Percentiles rank a stretch among this genome's conserved stretches.
Evolutionary conservation across 805 yeast genomes (phyloP).

Genomic region (Yarrowia sp.): DNA sequence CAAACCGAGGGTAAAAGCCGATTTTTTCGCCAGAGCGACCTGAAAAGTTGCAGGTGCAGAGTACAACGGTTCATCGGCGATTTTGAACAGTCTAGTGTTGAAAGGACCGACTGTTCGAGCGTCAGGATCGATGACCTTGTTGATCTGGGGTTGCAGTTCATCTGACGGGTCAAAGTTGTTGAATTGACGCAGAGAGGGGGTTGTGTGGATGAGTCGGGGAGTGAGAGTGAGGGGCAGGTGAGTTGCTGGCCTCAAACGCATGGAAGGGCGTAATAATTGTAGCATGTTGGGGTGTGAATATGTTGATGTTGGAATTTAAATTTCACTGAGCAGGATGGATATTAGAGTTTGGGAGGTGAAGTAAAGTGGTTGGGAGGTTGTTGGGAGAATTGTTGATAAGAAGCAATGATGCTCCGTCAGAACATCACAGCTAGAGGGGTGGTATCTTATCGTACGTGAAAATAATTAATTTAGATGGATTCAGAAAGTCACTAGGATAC

Average conservation of each 20-base stretch:
- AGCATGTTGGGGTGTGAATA: background rate
- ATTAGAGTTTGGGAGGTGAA: too few relatives aligned
- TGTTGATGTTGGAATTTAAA: background rate
- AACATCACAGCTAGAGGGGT: too few relatives aligned
- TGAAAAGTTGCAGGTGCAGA: conserved; percentile 20
- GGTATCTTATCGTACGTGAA: too few relatives aligned
- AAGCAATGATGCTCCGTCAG: too few relatives aligned
- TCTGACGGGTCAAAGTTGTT: conserved; percentile 27
- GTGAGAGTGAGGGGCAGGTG: background rate
- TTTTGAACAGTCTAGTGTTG: background rate
- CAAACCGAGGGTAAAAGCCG: conserved; percentile 10
- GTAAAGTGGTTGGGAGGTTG: too few relatives aligned
- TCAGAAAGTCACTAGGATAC: too few relatives aligned
- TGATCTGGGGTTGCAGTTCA: conserved; percentile 1
- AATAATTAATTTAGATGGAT: too few relatives aligned
- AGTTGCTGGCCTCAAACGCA: background rate
- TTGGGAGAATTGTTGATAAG: too few relatives aligned
- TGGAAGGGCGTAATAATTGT: background rate
- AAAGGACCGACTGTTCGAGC: background rate
- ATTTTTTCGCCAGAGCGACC: conserved; percentile 19
- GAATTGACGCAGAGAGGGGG: background rate
- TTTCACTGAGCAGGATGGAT: too few relatives aligned
- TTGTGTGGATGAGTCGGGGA: background rate
- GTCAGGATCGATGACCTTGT: background rate
- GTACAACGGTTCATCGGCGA: conserved; percentile 24